These are phyloP conservation scores for Penicillium verhagenii DNA, from an alignment of 495 filamentous ascomycete genomes.

Conservation along the genomic window DNA sequence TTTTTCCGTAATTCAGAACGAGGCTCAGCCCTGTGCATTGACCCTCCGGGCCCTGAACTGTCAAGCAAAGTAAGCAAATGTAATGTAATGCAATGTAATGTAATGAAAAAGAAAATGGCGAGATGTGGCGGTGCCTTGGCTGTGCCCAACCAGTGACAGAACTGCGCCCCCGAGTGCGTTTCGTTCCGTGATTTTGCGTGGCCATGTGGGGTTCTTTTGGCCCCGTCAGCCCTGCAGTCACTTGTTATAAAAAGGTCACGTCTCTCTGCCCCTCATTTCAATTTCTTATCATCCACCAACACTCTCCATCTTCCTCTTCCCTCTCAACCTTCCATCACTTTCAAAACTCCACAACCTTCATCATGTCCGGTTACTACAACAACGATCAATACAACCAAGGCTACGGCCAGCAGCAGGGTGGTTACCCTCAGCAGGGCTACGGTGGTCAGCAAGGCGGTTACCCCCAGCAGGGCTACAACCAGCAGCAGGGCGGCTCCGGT, in stretches of 20 bases:
- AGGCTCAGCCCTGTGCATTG: background rate
- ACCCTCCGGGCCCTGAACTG: background rate
- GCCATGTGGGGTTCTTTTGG: constrained; percentile 21
- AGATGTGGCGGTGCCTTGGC: constrained; percentile 2
- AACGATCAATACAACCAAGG: constrained; percentile 37
- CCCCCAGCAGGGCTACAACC: constrained; percentile 22
- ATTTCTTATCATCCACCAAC: background rate
- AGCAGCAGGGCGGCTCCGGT: constrained; percentile 25
- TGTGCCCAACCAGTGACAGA: constrained; percentile 1
- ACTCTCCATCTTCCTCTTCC: constrained; percentile 1
- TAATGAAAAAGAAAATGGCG: background rate
- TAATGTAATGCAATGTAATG: background rate
- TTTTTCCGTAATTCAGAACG: background rate
- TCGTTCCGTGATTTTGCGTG: constrained; percentile 18
- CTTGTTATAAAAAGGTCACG: constrained; percentile 25
- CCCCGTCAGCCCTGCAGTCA: constrained; percentile 29
- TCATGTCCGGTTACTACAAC: constrained; percentile 44
- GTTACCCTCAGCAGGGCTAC: constrained; percentile 31
- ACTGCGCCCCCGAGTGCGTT: background rate
- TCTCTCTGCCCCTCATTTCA: constrained; percentile 19
- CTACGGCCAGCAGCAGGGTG: constrained; percentile 30
- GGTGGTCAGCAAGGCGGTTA: constrained; percentile 21
- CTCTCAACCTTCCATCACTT: constrained; percentile 4
- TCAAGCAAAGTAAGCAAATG: no score
- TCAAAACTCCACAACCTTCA: background rate